Conservation (phyloP, 2,329 filamentous ascomycete species). For the Fusarium ambrosium region DNA sequence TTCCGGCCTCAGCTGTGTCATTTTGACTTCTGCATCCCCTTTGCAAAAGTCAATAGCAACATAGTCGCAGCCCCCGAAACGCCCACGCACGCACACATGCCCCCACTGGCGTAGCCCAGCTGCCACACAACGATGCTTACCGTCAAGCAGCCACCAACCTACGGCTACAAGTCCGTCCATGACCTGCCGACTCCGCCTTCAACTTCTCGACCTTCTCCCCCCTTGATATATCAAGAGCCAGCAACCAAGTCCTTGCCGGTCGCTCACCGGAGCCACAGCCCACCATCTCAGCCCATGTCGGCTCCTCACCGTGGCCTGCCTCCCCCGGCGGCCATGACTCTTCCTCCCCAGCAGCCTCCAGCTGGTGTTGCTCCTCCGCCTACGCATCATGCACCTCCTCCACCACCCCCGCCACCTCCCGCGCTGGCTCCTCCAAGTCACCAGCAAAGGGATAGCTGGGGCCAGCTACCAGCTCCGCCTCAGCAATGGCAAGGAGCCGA, state of each 20-base stretch:
- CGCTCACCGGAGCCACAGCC: slow-evolving; percentile 61
- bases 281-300: slow-evolving; percentile 72
- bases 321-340: slow-evolving; percentile 74
- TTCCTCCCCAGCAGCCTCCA: slow-evolving; percentile 63
- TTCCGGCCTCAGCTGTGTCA: slow-evolving; percentile 4
- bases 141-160: slow-evolving; percentile 69
- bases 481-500: slow-evolving; percentile 76
- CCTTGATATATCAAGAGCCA: slow-evolving; percentile 64
- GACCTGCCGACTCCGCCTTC: slow-evolving; percentile 71
- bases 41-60: slow-evolving; percentile 36
- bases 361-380: slow-evolving; percentile 44
- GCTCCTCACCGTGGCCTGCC: slow-evolving; percentile 78
- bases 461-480: slow-evolving; percentile 73
- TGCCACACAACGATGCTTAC: slow-evolving; percentile 69
- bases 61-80: slow-evolving; percentile 31
- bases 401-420: slow-evolving; percentile 45
- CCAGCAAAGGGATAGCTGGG: slow-evolving; percentile 58
- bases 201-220: slow-evolving; percentile 68
- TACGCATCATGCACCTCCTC: slow-evolving; percentile 50
- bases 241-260: slow-evolving; percentile 57
- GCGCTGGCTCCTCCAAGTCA: slow-evolving; percentile 47
- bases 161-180: slow-evolving; percentile 73
- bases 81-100: slow-evolving; percentile 43
- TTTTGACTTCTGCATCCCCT: slow-evolving; percentile 17
- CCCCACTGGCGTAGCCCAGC: slow-evolving; percentile 45